These are phyloP conservation scores for Aspergillus affinis DNA, from an alignment of 495 filamentous ascomycete species.

Conservation along the genomic window DNA sequence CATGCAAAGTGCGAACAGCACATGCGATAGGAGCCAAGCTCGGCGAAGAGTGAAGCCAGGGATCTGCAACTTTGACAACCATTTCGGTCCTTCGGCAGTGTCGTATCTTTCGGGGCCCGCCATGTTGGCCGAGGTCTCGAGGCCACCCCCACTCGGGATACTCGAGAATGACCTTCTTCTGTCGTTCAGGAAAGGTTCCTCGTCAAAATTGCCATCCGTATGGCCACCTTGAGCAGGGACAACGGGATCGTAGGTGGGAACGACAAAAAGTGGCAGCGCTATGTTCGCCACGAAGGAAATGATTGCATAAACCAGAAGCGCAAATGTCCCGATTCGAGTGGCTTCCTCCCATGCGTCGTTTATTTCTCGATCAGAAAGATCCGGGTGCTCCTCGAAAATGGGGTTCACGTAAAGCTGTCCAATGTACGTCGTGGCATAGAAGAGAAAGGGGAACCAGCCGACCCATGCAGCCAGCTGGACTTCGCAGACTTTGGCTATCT, in stretches of 20 bases:
- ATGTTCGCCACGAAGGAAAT: conserved; percentile 77
- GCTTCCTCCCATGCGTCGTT: conserved; percentile 77
- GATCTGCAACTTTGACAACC: conserved; percentile 63
- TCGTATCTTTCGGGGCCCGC: conserved; percentile 7
- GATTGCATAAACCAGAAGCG: conserved; percentile 82
- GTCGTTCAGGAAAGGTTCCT: conserved; percentile 15
- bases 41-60: conserved; percentile 79
- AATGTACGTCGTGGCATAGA: conserved; percentile 89
- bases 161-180: conserved; percentile 35
- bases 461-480: conserved; percentile 91
- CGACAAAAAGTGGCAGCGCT: conserved; percentile 77
- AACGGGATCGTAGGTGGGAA: conserved; percentile 60
- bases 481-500: conserved; percentile 78
- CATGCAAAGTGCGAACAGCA: conserved; percentile 77
- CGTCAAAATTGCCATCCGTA: conserved; percentile 17
- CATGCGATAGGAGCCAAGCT: conserved; percentile 77
- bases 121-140: conserved; percentile 31
- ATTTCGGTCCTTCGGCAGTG: conserved; percentile 23
- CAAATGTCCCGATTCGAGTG: conserved; percentile 79
- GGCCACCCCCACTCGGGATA: conserved; percentile 25
- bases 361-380: conserved; percentile 72
- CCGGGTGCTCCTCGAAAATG: conserved; percentile 68
- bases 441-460: conserved; percentile 93
- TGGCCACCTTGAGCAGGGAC: conserved; percentile 7
- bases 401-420: conserved; percentile 87